Base-by-base conservation (phyloP, 192 early-diverging fungal species). In the Diversispora eburnea region DNA sequence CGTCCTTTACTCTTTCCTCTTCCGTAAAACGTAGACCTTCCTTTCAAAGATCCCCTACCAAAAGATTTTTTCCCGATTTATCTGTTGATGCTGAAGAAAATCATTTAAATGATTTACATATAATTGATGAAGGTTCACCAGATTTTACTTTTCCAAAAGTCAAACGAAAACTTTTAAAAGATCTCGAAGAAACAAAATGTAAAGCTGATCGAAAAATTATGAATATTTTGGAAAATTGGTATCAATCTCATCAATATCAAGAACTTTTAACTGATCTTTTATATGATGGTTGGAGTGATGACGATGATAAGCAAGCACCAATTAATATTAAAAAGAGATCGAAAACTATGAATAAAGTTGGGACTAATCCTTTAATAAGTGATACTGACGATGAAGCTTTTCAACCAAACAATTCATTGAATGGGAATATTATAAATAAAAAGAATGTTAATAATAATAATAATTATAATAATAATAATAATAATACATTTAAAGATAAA, bases 221-320 rank as follows among this genome's bases (percentile, higher is more conserved):
- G 47, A 10, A 39, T 9, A 73, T 73, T 0, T 51, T 73, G 15
- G 71, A 73, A n/a, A 47, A 52, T 47, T 73, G 71, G 71, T 57
- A 61, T 10, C 17, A 73, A 39, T 62, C 71, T 7, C 59, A 73
- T 51, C 71, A 73, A n/a, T 73, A 73, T 73, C 41, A 73, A 73
- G 71, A 73, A 47, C 47, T 57, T 46, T 61, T 73, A 73, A 62
- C 45, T 49, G 71, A 73, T 49, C 39, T 73, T 12, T 47, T 73
- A 49, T 73, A 73, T 49, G 71, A 73, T 49, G 71, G 52, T 39
- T 73, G 57, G 57, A 73, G 71, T 73, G 71, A 73, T 51, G 71
- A 73, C 25, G 71, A 73, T 39, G 71, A 73, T 49, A 62, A 62
- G 33, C 67, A 63, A 63, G 8, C n/a, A 46, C 71, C 57, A 58